Evolutionary conservation across 2,329 filamentous ascomycete species (phyloP).

Genomic region (Sodiomyces alkalinus): DNA sequence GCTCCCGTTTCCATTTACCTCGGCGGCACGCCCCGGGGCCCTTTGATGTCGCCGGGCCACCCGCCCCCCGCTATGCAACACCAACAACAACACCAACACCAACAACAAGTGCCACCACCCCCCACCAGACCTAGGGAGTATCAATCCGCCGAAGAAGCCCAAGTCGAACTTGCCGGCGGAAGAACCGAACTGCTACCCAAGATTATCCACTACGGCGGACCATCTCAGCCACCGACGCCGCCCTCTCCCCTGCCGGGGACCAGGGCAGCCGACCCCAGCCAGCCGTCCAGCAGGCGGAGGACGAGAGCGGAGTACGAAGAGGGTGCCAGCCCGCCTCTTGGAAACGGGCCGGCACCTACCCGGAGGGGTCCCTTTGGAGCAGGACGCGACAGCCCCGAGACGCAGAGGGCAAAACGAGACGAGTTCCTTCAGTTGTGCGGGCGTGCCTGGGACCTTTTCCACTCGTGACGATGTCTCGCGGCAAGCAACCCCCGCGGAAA

Average conservation of each 20-base stretch:
- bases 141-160: slow-evolving; percentile 88
- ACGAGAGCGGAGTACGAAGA: slow-evolving; percentile 88
- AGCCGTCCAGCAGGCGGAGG: slow-evolving; percentile 55
- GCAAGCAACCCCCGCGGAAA: too few species aligned
- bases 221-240: slow-evolving; percentile 85
- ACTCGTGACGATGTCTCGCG: too few species aligned
- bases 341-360: slow-evolving; percentile 49
- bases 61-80: slow-evolving; percentile 33
- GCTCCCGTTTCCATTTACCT: slow-evolving; percentile 37
- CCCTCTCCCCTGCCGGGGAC: slow-evolving; percentile 56
- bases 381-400: slow-evolving; percentile 70
- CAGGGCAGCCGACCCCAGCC: slow-evolving; percentile 30
- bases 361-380: slow-evolving; percentile 62
- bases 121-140: slow-evolving; percentile 67
- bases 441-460: slow-evolving; percentile 91
- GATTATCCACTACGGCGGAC: slow-evolving; percentile 87
- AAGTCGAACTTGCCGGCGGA: slow-evolving; percentile 80
- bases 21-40: slow-evolving; percentile 46
- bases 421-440: slow-evolving; percentile 80
- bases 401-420: slow-evolving; percentile 73
- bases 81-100: too few species aligned
- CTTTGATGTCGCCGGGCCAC: slow-evolving; percentile 65
- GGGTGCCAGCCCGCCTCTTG: slow-evolving; percentile 71
- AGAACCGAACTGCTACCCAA: slow-evolving; percentile 83
- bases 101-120: slow-evolving; percentile 41